Conservation (phyloP, 1,284 basidiomycete species). For the Cryptococcus sp. region DNA sequence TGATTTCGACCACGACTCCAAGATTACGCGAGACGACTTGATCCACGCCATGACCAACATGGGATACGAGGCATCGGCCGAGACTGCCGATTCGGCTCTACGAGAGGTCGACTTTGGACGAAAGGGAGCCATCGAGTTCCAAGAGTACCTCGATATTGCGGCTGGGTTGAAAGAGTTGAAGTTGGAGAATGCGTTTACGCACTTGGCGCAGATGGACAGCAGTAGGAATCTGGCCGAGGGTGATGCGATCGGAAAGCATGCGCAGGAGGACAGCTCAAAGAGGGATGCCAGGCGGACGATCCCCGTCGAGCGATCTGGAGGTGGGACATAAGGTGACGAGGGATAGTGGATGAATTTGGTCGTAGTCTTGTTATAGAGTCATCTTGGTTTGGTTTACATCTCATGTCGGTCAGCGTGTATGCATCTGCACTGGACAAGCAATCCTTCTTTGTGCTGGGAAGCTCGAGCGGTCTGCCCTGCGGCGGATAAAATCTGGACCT, state of each 20-base stretch:
- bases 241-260: slow-evolving; percentile 29
- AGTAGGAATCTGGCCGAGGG: slow-evolving; percentile 17
- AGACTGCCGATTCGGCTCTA: slow-evolving; percentile 66
- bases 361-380: too few species aligned
- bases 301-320: slow-evolving; percentile 79
- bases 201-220: slow-evolving; percentile 41
- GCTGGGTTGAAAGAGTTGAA: slow-evolving; percentile 71
- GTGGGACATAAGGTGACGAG: slow-evolving; percentile 49
- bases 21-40: slow-evolving; percentile 42
- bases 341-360: not conserved
- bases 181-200: slow-evolving; percentile 54
- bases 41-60: slow-evolving; percentile 42
- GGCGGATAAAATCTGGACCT: too few species aligned
- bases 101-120: slow-evolving; percentile 64
- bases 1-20: slow-evolving; percentile 46
- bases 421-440: too few species aligned
- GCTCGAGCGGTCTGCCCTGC: too few species aligned
- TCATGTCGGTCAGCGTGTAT: too few species aligned
- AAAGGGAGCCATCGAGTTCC: slow-evolving; percentile 58
- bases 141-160: slow-evolving; percentile 79
- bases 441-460: too few species aligned
- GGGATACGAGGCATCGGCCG: slow-evolving; percentile 35
- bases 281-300: slow-evolving; percentile 54
- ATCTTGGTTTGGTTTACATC: too few species aligned
- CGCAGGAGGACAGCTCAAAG: slow-evolving; percentile 44